Evolutionary conservation across 768 basidiomycete genomes (phyloP).

Genomic region (Cyclocybe cylindracea): DNA sequence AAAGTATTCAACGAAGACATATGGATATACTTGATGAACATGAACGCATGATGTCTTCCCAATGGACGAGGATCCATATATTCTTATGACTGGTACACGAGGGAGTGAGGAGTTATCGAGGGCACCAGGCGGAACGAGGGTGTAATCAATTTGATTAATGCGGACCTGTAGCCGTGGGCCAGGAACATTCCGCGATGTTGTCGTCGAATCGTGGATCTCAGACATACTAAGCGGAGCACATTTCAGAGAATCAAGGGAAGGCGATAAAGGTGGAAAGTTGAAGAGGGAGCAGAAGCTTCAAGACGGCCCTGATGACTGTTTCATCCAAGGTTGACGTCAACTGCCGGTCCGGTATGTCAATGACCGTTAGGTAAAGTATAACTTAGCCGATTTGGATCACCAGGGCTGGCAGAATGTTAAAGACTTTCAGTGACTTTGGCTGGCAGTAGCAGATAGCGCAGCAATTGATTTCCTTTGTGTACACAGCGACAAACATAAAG

Average conservation of each 20-base stretch:
- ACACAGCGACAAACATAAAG: too few relatives aligned
- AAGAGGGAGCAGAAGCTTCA: too few relatives aligned
- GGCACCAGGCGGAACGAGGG: conserved; percentile 53
- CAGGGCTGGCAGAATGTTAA: too few relatives aligned
- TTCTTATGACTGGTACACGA: conserved; percentile 77
- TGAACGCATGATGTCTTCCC: conserved; percentile 85
- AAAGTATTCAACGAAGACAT: conserved; percentile 85
- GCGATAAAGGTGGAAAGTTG: too few relatives aligned
- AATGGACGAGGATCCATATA: conserved; percentile 80
- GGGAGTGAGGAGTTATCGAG: conserved; percentile 67
- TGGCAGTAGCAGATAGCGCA: too few relatives aligned
- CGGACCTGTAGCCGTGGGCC: conserved; percentile 36
- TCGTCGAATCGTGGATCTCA: background rate
- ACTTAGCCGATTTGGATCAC: too few relatives aligned
- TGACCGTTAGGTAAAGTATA: too few relatives aligned
- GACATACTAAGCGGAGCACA: background rate
- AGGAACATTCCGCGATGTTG: background rate
- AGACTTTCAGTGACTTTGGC: too few relatives aligned
- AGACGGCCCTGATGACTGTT: too few relatives aligned
- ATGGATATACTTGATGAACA: conserved; percentile 93
- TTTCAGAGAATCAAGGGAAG: background rate
- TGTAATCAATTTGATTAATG: conserved; percentile 67
- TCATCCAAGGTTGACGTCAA: too few relatives aligned
- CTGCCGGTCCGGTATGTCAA: too few relatives aligned
- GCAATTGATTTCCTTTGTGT: too few relatives aligned